These are phyloP conservation scores for Moringa oleifera DNA, from an alignment of 345 rosid genomes.

Conservation along the genomic window DNA sequence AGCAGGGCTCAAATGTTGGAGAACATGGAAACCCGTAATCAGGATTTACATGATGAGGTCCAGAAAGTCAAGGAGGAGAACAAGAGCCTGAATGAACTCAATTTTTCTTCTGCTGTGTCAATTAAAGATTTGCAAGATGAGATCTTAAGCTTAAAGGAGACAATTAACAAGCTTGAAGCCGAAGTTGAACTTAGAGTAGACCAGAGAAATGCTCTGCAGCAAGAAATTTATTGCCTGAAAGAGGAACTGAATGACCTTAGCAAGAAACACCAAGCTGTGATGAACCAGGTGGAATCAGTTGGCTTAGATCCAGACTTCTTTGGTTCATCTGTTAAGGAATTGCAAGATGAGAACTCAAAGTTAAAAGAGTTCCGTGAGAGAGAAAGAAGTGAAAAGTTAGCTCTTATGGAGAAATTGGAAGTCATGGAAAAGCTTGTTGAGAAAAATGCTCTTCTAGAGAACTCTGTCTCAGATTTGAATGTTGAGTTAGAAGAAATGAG, in stretches of 20 bases:
- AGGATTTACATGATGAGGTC: conserved; percentile 49
- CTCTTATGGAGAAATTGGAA: conserved; percentile 61
- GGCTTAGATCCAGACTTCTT: conserved; percentile 55
- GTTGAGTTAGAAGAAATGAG: conserved; percentile 73
- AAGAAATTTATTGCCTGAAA: conserved; percentile 91
- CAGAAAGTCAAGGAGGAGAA: conserved; percentile 49
- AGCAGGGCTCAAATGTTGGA: conserved; percentile 49
- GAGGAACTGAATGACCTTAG: conserved; percentile 79
- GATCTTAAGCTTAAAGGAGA: conserved; percentile 60
- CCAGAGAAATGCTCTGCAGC: conserved; percentile 94
- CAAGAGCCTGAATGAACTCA: conserved; percentile 54
- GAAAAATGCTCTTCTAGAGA: conserved; percentile 77
- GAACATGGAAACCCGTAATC: conserved; percentile 63
- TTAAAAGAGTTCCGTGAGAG: conserved; percentile 50
- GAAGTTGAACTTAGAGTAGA: conserved; percentile 85
- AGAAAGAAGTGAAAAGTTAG: conserved; percentile 46
- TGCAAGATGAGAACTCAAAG: conserved; percentile 57
- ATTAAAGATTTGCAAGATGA: conserved; percentile 63
- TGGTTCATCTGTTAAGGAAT: conserved; percentile 55
- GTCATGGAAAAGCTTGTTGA: conserved; percentile 73
- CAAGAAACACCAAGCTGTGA: conserved; percentile 53
- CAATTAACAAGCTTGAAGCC: conserved; percentile 76
- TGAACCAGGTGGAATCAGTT: conserved; percentile 70
- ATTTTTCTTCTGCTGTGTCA: conserved; percentile 65
- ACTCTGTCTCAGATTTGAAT: conserved; percentile 81